phyloP scores from a whole-genome alignment of 2,329 filamentous ascomycete species.

The Xenosphaeropsis pyriputrescens region DNA sequence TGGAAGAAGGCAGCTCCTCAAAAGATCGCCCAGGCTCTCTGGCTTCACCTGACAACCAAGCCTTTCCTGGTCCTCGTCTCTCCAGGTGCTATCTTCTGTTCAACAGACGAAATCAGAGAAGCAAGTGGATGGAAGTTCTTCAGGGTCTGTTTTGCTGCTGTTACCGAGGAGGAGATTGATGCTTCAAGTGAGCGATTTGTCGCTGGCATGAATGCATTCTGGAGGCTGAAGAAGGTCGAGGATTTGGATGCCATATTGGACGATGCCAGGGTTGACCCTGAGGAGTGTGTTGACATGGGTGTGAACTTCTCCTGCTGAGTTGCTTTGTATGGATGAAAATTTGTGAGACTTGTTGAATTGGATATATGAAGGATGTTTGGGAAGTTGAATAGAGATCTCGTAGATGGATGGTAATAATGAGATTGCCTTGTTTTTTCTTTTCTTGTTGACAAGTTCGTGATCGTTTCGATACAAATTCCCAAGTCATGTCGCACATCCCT shows the following conservation, averaged over 20 bases:
- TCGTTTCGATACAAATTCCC: too few relatives aligned
- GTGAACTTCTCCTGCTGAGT: slow-evolving; percentile 11
- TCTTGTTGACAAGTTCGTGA: too few relatives aligned
- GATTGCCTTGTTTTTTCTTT: too few relatives aligned
- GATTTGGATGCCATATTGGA: slow-evolving; percentile 41
- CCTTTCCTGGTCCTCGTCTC: slow-evolving; percentile 56
- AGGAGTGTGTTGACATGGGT: slow-evolving; percentile 10
- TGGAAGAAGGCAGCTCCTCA: slow-evolving; percentile 35
- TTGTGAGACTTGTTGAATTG: too few relatives aligned
- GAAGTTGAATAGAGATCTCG: too few relatives aligned
- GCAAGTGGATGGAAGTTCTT: slow-evolving; percentile 56
- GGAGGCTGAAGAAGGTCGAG: slow-evolving; percentile 52
- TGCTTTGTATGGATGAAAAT: too few relatives aligned
- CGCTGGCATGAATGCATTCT: slow-evolving; percentile 59
- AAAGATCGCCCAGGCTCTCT: slow-evolving; percentile 48
- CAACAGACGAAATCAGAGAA: slow-evolving; percentile 41
- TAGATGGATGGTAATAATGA: too few relatives aligned
- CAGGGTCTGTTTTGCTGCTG: slow-evolving; percentile 74
- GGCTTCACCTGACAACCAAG: slow-evolving; percentile 55
- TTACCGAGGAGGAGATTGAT: slow-evolving; percentile 55
- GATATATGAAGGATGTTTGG: too few relatives aligned
- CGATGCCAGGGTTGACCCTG: slow-evolving; percentile 2
- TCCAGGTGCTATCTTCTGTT: slow-evolving; percentile 61
- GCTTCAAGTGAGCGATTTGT: slow-evolving; percentile 48
- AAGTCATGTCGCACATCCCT: too few relatives aligned